Base-by-base conservation (phyloP, 2,329 filamentous ascomycete genomes). In the Colletotrichum sp. region DNA sequence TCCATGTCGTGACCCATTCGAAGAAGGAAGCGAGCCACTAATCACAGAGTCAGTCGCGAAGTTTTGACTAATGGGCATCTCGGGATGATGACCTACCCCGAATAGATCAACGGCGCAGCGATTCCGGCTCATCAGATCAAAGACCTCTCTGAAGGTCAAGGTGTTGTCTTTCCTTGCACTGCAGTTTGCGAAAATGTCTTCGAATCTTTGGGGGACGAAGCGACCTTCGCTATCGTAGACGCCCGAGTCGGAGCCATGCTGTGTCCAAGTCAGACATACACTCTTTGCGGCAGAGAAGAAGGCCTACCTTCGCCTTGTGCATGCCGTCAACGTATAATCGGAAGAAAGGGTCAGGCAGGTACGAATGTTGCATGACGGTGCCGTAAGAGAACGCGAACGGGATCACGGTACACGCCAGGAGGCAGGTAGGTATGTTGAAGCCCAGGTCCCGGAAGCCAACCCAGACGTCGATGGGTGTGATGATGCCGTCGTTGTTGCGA, bases 121-220 rank as follows among this genome's bases (percentile, higher is more conserved):
- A 74, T 88, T 83, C 0, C 83, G 85, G 59, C 82, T 82, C 64
- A 85, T 78, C 65, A 85, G 79, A 2, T 77, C 76, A 68, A 77
- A 80, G 19, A 87, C 65, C 48, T 88, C 84, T 27, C 75, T 34
- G 7, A 82, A 59, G 1, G 81, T 85, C 48, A 88, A 77, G 1
- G 83, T 82, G 61, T 85, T 82, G 30, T 84, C 83, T 65, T 82
- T 79, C 9, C 79, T 77, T 34, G 78, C 48, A 63, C 81, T 86
- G 79, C 86, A 88, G 79, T 87, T 87, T 28, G 82, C 79, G 71
- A 88, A 88, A 36, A 88, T 82, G 74, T 88, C 86, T 79, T 89
- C 86, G 75, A 89, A 88, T 30, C 82, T 82, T 79, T 88, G 87
- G 13, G 87, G 85, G 9, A 85, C 71, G 76, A 88, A 88, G 1